Evolutionary conservation across 2,329 filamentous ascomycete species (phyloP).

Genomic region (Xylaria polymorpha): DNA sequence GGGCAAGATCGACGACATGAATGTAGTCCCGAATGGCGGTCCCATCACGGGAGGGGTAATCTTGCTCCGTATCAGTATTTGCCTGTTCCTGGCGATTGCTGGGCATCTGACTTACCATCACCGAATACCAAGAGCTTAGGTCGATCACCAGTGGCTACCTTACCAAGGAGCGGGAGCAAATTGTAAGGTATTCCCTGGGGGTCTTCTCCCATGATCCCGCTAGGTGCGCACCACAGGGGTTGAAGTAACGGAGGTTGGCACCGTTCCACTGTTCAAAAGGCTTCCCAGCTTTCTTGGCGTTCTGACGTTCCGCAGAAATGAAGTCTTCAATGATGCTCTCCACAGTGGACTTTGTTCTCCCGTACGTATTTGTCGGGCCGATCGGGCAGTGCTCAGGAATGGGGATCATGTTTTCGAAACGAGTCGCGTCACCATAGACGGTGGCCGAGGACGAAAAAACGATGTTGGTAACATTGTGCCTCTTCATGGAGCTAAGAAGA

Average conservation of each 20-base stretch:
- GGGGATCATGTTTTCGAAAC: slow-evolving; percentile 97
- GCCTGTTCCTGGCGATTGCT: background rate
- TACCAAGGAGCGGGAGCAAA: slow-evolving; percentile 90
- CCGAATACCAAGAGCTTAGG: slow-evolving; percentile 96
- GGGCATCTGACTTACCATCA: slow-evolving; percentile 70
- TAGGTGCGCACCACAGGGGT: slow-evolving; percentile 93
- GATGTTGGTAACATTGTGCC: slow-evolving; percentile 93
- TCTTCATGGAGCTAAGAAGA: slow-evolving; percentile 87
- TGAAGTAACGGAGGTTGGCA: slow-evolving; percentile 95
- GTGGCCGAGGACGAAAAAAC: slow-evolving; percentile 99
- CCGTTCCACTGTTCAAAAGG: slow-evolving; percentile 87
- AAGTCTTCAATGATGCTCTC: slow-evolving; percentile 93
- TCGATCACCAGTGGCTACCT: slow-evolving; percentile 94
- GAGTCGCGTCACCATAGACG: slow-evolving; percentile 97
- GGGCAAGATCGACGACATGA: slow-evolving; percentile 90
- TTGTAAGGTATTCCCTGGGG: slow-evolving; percentile 96
- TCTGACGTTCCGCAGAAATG: slow-evolving; percentile 86
- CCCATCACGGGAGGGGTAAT: slow-evolving; percentile 90
- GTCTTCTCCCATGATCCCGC: slow-evolving; percentile 97
- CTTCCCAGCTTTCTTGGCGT: slow-evolving; percentile 82
- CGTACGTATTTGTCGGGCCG: slow-evolving; percentile 96
- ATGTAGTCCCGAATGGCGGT: slow-evolving; percentile 99
- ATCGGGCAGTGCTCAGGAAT: slow-evolving; percentile 98
- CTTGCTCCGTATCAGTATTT: slow-evolving; percentile 57
- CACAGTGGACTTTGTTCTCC: slow-evolving; percentile 93